phyloP scores from a whole-genome alignment of 371 early-diverging fungal species.

The Mortierella sp. region DNA sequence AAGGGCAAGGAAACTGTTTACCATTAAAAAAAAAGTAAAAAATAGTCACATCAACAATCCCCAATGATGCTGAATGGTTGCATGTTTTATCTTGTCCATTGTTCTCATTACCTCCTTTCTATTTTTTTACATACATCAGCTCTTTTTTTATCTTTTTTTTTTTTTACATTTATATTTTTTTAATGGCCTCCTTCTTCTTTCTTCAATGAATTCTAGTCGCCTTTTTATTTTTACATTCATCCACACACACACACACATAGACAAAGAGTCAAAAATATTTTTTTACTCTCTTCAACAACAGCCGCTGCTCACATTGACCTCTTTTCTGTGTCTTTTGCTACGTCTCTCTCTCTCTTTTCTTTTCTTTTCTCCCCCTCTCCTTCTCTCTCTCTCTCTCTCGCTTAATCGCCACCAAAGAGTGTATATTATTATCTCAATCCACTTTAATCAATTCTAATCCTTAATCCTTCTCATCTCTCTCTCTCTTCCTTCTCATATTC shows the following conservation, averaged over 20 bases:
- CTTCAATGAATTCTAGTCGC: no score
- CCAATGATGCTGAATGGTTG: no score
- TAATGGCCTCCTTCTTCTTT: no score
- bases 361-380: slow-evolving; percentile 9
- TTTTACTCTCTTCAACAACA: background rate
- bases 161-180: no score
- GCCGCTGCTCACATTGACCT: background rate
- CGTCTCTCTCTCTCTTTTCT: background rate
- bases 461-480: background rate
- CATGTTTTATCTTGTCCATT: no score
- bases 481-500: background rate
- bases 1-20: no score
- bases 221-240: background rate
- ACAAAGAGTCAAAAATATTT: background rate
- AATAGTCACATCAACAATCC: no score
- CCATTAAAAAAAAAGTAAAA: no score
- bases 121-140: no score
- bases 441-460: background rate
- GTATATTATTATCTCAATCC: background rate
- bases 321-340: background rate
- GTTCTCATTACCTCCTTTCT: no score
- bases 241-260: no score
- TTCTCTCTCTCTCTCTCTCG: slow-evolving; percentile 2
- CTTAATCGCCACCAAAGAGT: background rate
- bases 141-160: no score